A percentile compares a stretch with the other conserved stretches of the same genome.
Evolutionary conservation across 352 stramenopile genomes (phyloP).

Genomic region (Globisporangium paroecandrum): DNA sequence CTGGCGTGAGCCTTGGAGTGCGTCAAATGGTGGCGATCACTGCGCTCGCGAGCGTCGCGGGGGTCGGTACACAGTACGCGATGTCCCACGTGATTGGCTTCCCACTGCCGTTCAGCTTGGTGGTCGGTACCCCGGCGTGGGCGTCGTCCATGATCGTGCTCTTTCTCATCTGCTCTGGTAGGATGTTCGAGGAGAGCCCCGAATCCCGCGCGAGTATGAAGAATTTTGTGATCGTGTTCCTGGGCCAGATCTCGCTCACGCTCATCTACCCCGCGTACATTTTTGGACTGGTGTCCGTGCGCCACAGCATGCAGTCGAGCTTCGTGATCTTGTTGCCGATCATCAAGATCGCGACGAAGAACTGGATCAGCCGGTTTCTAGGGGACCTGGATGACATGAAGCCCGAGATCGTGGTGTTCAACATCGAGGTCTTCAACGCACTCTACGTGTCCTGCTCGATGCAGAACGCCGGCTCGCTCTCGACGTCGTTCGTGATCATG

Average conservation of each 20-base stretch:
- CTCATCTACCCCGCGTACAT: conserved; percentile 49
- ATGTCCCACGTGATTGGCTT: conserved; percentile 33
- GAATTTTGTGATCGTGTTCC: conserved; percentile 29
- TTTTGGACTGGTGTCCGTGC: conserved; percentile 27
- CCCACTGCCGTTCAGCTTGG: conserved; percentile 35
- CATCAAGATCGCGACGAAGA: conserved; percentile 43
- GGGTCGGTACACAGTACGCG: conserved; percentile 22
- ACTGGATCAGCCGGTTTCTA: conserved; percentile 26
- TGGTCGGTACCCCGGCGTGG: conserved; percentile 24
- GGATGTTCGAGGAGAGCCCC: conserved; percentile 20
- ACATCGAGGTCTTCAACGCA: conserved; percentile 28
- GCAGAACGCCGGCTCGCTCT: conserved; percentile 20
- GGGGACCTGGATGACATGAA: conserved; percentile 21
- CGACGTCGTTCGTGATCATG: conserved; percentile 15
- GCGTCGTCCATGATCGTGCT: conserved; percentile 20
- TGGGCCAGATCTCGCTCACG: conserved; percentile 31
- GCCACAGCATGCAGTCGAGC: conserved; percentile 18
- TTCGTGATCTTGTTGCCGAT: conserved; percentile 37
- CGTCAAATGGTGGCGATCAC: conserved; percentile 3
- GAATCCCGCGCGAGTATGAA: conserved; percentile 18
- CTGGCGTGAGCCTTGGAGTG: conserved; percentile 6
- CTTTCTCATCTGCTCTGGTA: conserved; percentile 25
- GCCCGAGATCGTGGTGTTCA: conserved; percentile 26
- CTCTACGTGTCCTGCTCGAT: conserved; percentile 25
- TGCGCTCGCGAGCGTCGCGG: conserved; percentile 21